Percentiles rank a stretch among this genome's conserved stretches.
These are phyloP conservation scores for Erucastrum elatum DNA, from an alignment of 345 rosid species.

Conservation along the genomic window DNA sequence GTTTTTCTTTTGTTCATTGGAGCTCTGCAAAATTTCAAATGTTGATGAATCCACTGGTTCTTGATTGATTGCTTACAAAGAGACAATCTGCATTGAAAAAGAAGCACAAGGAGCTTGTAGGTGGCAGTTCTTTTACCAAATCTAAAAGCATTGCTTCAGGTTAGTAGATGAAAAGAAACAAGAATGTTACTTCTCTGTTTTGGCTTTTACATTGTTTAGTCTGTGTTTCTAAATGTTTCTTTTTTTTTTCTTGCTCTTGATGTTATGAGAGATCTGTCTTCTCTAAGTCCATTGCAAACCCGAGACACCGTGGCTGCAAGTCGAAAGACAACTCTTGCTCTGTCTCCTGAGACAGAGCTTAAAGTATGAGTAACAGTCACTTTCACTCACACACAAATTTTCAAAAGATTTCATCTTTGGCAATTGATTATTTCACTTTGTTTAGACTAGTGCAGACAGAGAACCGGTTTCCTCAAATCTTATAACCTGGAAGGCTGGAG, in stretches of 20 bases:
- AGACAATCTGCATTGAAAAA: slow-evolving; percentile 77
- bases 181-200: background rate
- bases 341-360: slow-evolving; percentile 25
- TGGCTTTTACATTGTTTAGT: background rate
- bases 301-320: slow-evolving; percentile 2
- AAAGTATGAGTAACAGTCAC: slow-evolving; percentile 20
- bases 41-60: background rate
- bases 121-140: slow-evolving; percentile 32
- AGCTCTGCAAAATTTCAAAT: slow-evolving; percentile 1
- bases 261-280: slow-evolving; percentile 43
- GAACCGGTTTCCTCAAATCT: slow-evolving; percentile 9
- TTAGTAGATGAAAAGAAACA: slow-evolving; percentile 26
- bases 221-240: slow-evolving; percentile 32
- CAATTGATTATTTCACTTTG: background rate
- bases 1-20: slow-evolving; percentile 6
- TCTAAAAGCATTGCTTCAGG: slow-evolving; percentile 54
- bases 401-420: background rate
- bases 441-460: slow-evolving; percentile 22
- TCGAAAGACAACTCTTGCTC: slow-evolving; percentile 31
- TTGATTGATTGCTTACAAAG: slow-evolving; percentile 44
- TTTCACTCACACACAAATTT: background rate
- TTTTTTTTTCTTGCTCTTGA: slow-evolving; percentile 33
- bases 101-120: slow-evolving; percentile 60
- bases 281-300: slow-evolving; percentile 45
- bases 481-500: slow-evolving; percentile 30